Percentiles rank a stretch among this genome's conserved stretches.
Evolutionary conservation across 2,329 filamentous ascomycete genomes (phyloP).

Genomic region (Zarea fungicola): DNA sequence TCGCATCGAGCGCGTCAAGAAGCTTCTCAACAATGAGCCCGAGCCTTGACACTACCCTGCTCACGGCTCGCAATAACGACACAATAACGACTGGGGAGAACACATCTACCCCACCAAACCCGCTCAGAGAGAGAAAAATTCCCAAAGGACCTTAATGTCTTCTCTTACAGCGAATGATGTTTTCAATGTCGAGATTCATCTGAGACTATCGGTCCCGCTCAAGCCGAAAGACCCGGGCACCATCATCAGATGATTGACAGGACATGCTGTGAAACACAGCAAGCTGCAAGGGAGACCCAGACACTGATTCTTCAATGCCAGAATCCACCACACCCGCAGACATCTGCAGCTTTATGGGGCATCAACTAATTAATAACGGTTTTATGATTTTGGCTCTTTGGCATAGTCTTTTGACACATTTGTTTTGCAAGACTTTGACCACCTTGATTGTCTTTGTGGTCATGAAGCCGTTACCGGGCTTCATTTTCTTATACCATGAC

Average conservation of each 20-base stretch:
- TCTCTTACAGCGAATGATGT: background rate
- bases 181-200: background rate
- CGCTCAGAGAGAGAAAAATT: background rate
- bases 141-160: background rate
- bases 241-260: background rate
- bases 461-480: no score
- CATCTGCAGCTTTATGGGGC: background rate
- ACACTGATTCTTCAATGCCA: background rate
- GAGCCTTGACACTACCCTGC: no score
- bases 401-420: no score
- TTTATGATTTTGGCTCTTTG: no score
- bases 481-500: background rate
- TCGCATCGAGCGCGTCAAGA: constrained; percentile 65
- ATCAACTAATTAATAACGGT: background rate
- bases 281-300: background rate
- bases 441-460: background rate
- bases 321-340: background rate
- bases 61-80: background rate
- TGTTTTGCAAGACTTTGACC: no score
- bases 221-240: background rate
- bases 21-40: constrained; percentile 39
- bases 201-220: background rate
- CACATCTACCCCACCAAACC: background rate
- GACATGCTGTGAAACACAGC: constrained; percentile 3
- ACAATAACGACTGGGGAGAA: background rate